Conservation (phyloP, 352 stramenopile genomes). For the Pythium rhizo-oryzae region DNA sequence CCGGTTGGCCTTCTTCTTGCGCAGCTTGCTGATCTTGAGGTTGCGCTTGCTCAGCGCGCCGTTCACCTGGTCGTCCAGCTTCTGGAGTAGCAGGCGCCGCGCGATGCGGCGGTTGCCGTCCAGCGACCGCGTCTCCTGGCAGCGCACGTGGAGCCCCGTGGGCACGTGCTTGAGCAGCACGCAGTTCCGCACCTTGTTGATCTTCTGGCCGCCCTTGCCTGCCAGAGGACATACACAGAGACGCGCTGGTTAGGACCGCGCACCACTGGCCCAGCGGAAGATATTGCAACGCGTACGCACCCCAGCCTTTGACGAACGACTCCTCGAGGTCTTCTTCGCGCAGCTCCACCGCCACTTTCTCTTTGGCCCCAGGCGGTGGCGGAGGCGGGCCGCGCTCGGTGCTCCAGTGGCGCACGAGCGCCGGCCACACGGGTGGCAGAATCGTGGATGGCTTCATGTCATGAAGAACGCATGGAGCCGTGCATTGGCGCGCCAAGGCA, state of each 20-base stretch:
- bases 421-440: background rate
- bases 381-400: background rate
- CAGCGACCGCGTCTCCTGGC: conserved; percentile 80
- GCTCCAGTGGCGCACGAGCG: background rate
- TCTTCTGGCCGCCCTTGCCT: conserved; percentile 90
- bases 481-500: too few relatives aligned
- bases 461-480: too few relatives aligned
- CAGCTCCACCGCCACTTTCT: conserved; percentile 38
- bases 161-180: conserved; percentile 86
- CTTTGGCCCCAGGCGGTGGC: background rate
- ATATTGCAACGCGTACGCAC: conserved; percentile 25
- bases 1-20: conserved; percentile 68
- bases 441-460: too few relatives aligned
- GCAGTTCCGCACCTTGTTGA: conserved; percentile 92
- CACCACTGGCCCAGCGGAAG: background rate
- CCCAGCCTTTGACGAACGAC: conserved; percentile 87
- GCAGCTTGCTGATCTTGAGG: conserved; percentile 65
- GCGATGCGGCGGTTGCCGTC: conserved; percentile 79
- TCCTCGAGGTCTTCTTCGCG: conserved; percentile 74
- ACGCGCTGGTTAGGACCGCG: background rate
- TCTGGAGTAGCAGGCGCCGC: conserved; percentile 69
- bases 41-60: conserved; percentile 58
- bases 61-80: conserved; percentile 79
- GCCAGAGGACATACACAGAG: background rate
- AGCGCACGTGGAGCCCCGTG: conserved; percentile 75